A percentile compares a stretch with the other conserved stretches of the same genome.
Evolutionary conservation across 148 eudicot species (phyloP).

Genomic region (Diospyros lotus): DNA sequence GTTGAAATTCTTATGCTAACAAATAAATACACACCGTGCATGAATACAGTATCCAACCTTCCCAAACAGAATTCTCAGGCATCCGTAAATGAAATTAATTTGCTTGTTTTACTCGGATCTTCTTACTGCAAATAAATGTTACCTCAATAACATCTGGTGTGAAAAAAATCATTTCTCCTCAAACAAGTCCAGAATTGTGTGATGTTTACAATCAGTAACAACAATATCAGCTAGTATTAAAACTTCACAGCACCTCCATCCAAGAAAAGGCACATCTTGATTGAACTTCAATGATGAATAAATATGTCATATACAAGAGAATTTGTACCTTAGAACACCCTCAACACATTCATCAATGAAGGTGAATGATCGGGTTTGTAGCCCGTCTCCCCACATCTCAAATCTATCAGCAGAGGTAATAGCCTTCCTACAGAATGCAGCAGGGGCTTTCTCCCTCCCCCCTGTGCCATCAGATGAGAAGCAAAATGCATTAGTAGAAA

Average conservation of each 20-base stretch:
- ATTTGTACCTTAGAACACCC: conserved; percentile 42
- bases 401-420: conserved; percentile 41
- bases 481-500: neutral
- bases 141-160: neutral
- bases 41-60: neutral
- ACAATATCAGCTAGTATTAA: neutral
- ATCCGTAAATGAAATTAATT: neutral
- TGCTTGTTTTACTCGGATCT: neutral
- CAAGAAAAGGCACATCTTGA: neutral
- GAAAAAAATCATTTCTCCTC: neutral
- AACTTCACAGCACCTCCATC: neutral
- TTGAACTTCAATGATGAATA: neutral
- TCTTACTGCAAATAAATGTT: neutral
- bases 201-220: neutral
- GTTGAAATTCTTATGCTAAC: neutral
- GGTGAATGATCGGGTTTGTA: conserved; percentile 53
- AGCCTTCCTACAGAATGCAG: conserved; percentile 51
- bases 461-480: conserved; percentile 24
- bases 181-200: neutral
- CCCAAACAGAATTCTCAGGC: neutral
- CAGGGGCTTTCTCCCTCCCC: conserved; percentile 64
- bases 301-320: neutral
- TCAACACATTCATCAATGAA: conserved; percentile 62
- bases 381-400: conserved; percentile 68
- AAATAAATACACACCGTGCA: neutral